phyloP scores from a whole-genome alignment of 345 rosid genomes.

The Eucalyptus curtisii region DNA sequence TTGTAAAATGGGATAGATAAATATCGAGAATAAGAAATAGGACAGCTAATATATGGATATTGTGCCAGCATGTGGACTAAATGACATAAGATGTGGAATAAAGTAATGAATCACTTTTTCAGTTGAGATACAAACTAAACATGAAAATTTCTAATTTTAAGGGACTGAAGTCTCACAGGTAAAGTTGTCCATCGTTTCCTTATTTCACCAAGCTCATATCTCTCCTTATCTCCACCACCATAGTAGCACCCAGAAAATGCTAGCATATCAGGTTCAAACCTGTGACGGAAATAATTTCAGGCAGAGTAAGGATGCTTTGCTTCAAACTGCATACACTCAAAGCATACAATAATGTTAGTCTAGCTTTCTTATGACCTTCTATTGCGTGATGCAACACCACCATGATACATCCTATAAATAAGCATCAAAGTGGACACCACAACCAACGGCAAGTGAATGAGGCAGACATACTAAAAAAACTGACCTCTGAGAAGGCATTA shows the following conservation, averaged over 20 bases:
- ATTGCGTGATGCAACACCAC: background rate
- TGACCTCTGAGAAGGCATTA: background rate
- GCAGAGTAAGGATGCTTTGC: background rate
- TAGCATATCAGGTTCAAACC: conserved; percentile 99
- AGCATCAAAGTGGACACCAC: background rate
- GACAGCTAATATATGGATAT: background rate
- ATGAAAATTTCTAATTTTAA: background rate
- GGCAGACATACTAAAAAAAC: background rate
- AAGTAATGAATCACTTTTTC: background rate
- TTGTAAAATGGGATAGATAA: background rate
- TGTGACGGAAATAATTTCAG: conserved; percentile 4
- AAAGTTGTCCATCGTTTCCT: conserved; percentile 95
- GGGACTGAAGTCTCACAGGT: conserved; percentile 56
- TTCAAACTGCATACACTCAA: background rate
- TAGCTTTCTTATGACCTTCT: background rate
- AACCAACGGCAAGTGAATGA: background rate
- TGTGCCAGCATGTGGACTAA: background rate
- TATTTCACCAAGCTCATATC: conserved; percentile 77
- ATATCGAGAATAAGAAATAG: background rate
- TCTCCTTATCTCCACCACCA: conserved; percentile 99
- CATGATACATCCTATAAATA: background rate
- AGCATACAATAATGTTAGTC: background rate
- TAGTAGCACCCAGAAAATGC: conserved; percentile 98
- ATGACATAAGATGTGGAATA: background rate
- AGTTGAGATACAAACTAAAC: background rate